Conservation (phyloP, 306 rosid species). For the Citrullus amarus region DNA sequence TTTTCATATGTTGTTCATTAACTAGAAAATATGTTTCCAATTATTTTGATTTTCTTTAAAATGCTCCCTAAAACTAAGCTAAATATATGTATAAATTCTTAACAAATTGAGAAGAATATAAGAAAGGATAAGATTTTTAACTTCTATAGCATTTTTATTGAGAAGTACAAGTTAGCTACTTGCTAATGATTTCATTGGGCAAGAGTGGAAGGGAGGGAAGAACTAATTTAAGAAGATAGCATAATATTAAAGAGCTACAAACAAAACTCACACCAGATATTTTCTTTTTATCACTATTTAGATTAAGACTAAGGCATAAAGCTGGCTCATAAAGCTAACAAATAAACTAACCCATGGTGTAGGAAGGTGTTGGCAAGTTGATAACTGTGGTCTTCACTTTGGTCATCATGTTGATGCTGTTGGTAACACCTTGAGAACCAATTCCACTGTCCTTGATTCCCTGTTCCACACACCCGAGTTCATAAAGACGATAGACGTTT, state of each 20-base stretch:
- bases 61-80: not conserved
- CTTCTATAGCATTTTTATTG: not conserved
- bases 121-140: not conserved
- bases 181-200: not conserved
- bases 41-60: too few relatives aligned
- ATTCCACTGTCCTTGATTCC: conserved; percentile 96
- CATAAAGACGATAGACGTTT: not conserved
- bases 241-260: not conserved
- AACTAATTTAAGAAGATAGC: not conserved
- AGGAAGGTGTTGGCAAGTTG: conserved; percentile 19
- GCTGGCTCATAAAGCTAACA: not conserved
- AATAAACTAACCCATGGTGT: conserved; percentile 70
- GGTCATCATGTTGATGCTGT: conserved; percentile 98
- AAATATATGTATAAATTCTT: too few relatives aligned
- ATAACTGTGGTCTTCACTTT: conserved; percentile 47
- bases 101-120: not conserved
- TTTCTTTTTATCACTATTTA: not conserved
- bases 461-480: conserved; percentile 14
- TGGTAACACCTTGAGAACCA: conserved; percentile 96
- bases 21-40: too few relatives aligned
- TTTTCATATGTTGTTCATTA: too few relatives aligned
- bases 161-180: not conserved
- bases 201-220: not conserved
- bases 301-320: not conserved
- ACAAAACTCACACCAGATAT: not conserved